Conservation (phyloP, 768 basidiomycete species). For the Suillus brevipes region DNA sequence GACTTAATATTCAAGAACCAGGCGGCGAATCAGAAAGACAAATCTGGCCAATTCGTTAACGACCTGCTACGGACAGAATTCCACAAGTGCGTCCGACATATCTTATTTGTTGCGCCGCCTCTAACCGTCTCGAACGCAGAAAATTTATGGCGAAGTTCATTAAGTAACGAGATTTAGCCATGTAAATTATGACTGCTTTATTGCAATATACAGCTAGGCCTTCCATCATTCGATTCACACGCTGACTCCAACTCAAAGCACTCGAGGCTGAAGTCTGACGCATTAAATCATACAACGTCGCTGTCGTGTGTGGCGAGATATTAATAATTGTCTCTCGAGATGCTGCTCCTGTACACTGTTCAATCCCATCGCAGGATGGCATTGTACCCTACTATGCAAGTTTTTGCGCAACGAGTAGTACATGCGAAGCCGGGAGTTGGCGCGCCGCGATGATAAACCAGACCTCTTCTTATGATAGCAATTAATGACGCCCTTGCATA, state of each 20-base stretch:
- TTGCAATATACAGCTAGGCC: not conserved
- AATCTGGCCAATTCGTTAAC: constrained; percentile 86
- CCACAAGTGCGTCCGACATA: constrained; percentile 65
- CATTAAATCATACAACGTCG: no score
- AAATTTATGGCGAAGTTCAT: constrained; percentile 94
- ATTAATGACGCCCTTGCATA: not conserved
- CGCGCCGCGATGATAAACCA: not conserved
- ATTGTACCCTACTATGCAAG: not conserved
- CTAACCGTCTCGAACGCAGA: constrained; percentile 39
- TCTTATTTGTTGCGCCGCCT: constrained; percentile 6
- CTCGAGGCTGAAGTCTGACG: not conserved
- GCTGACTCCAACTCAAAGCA: not conserved
- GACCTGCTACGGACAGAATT: constrained; percentile 93
- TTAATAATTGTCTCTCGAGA: not conserved
- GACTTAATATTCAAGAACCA: constrained; percentile 99
- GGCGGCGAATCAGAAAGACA: constrained; percentile 67
- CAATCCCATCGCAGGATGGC: not conserved
- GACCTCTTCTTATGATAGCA: not conserved
- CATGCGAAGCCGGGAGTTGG: not conserved
- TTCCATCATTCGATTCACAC: not conserved
- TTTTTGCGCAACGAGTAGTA: not conserved
- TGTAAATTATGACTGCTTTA: not conserved
- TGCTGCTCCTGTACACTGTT: not conserved
- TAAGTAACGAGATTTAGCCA: constrained; percentile 42
- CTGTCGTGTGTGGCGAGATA: not conserved